A percentile compares a stretch with the other conserved stretches of the same genome.
Evolutionary conservation across 345 rosid species (phyloP).

Genomic region (Salix caprea): DNA sequence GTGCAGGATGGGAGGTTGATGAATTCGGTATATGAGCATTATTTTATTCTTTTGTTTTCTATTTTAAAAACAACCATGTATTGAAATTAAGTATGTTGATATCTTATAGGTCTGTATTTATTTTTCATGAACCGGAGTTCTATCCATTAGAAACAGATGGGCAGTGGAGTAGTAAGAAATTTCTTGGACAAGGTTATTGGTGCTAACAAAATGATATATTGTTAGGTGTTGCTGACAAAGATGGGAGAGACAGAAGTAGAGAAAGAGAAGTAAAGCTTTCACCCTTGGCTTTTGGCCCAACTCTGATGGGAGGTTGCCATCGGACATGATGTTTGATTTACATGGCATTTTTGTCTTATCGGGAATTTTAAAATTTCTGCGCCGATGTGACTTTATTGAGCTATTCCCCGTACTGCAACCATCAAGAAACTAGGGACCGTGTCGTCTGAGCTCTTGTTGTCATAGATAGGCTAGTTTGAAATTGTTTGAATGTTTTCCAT

Average conservation of each 20-base stretch:
- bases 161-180: neutral
- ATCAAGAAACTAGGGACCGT: neutral
- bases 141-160: neutral
- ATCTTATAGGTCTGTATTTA: neutral
- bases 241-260: no score
- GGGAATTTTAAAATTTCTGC: neutral
- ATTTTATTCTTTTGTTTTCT: neutral
- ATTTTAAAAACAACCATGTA: neutral
- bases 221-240: slow-evolving; percentile 37
- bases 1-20: slow-evolving; percentile 98
- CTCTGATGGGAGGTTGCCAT: neutral
- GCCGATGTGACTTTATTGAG: neutral
- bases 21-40: slow-evolving; percentile 57
- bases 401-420: neutral
- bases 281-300: neutral
- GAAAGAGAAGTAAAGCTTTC: neutral
- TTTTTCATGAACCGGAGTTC: neutral
- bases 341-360: neutral
- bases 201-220: neutral
- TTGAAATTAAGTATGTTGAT: neutral
- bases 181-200: neutral
- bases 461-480: neutral
- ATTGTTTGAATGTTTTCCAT: neutral
- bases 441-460: neutral
- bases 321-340: neutral